Percentiles rank a stretch among this genome's conserved stretches.
Evolutionary conservation across 2,329 filamentous ascomycete species (phyloP).

Genomic region (Cephalotrichum gorgonifer): DNA sequence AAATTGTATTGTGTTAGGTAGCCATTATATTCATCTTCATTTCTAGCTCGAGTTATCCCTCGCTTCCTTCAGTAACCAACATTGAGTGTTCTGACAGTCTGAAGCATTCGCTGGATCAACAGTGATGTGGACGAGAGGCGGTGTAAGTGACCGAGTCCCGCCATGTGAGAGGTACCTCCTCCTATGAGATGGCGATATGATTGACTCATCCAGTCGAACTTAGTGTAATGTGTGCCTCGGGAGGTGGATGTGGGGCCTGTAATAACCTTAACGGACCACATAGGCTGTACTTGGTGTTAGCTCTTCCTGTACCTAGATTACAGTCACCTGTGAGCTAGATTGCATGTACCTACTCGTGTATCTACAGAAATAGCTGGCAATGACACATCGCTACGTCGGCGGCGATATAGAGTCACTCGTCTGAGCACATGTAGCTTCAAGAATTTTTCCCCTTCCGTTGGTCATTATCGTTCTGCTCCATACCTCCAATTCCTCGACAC

Average conservation of each 20-base stretch:
- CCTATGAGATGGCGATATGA: not conserved
- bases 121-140: too few relatives aligned
- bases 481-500: not conserved
- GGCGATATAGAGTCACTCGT: not conserved
- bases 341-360: not conserved
- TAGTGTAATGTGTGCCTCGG: not conserved
- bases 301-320: not conserved
- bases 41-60: not conserved
- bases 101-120: too few relatives aligned
- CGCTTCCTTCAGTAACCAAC: not conserved
- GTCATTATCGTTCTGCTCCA: not conserved
- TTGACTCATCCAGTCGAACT: not conserved
- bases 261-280: not conserved
- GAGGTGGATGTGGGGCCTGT: not conserved
- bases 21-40: not conserved
- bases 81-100: too few relatives aligned
- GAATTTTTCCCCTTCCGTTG: not conserved
- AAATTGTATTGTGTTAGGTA: too few relatives aligned
- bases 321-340: too few relatives aligned
- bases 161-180: too few relatives aligned
- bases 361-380: not conserved
- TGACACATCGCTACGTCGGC: not conserved
- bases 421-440: not conserved
- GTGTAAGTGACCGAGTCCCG: not conserved
- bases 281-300: not conserved